These are phyloP conservation scores for Trifolium repens DNA, from an alignment of 306 rosid species.

Conservation along the genomic window DNA sequence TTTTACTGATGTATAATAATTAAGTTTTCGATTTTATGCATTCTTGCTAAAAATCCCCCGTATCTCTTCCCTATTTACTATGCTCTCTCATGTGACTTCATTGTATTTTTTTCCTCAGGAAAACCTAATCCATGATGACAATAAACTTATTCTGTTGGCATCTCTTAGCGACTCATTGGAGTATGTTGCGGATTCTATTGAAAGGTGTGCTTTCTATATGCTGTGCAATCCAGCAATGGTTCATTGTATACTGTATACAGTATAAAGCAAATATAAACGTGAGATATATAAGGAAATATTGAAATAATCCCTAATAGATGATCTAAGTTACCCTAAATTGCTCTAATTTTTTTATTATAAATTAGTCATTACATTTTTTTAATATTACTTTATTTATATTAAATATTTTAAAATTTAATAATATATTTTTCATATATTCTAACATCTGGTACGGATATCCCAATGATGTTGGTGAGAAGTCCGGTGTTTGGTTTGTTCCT, in stretches of 20 bases:
- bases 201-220: constrained; percentile 69
- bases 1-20: constrained; percentile 5
- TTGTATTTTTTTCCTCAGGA: constrained; percentile 63
- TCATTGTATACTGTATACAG: constrained; percentile 5
- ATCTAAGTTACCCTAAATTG: neutral
- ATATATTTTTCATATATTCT: neutral
- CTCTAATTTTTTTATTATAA: neutral
- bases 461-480: neutral
- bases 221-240: constrained; percentile 33
- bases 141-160: constrained; percentile 92
- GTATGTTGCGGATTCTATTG: constrained; percentile 93
- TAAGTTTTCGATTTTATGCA: constrained; percentile 24
- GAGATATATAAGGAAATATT: neutral
- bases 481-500: constrained; percentile 13
- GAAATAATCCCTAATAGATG: neutral
- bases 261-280: constrained; percentile 31
- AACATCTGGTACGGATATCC: neutral
- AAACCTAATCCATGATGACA: constrained; percentile 93
- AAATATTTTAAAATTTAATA: neutral
- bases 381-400: too few relatives aligned
- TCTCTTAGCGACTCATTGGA: constrained; percentile 98
- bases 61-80: constrained; percentile 19
- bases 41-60: constrained; percentile 5
- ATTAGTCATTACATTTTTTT: too few relatives aligned
- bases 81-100: constrained; percentile 29